Evolutionary conservation across 257 asterid genomes (phyloP), one percentile per base, ranked within the genome.

Genomic region (Nicotiana attenuata): DNA sequence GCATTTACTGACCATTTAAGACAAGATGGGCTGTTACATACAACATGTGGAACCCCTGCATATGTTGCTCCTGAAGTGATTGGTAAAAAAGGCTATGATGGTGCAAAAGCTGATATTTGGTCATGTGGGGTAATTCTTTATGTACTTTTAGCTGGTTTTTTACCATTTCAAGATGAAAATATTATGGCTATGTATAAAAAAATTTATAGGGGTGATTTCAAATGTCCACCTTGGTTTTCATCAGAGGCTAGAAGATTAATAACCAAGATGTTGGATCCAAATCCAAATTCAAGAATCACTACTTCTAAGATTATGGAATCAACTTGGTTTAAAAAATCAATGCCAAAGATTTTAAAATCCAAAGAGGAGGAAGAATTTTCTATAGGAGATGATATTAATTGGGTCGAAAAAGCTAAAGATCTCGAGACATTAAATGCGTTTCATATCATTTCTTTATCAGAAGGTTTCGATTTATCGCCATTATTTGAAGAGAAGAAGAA

Each of bases 41-140:
- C 92, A 0, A 83, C 92, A 0, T 91, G 92, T 19, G 94, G 94
- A 0, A 88, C 92, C 0, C 94, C 94, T 0, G 92, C 92, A 0
- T 91, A 91, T 66, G 92, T 89, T 0, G 87, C 92, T 0, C 94
- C 94, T 4, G 94, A 89, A 85, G 91, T 89, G 35, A 89, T 91
- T 3, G 89, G 90, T 0, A 91, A 88, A 22, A 89, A 87, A 47
- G 92, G 92, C 0, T 91, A 91, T 15, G 92, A 89, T 60, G 94
- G 94, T 0, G 88, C 91, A 3, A 91, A 85, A 28, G 91, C 90
- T 1, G 94, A 91, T 82, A 87, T 91, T 7, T 91, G 91, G 94
- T 91, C 94, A 0, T 91, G 92, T 29, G 92, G 94, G 5, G 94
- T 91, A 0, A 82, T 91, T 9, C 86, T 89, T 0, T 91, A 81